phyloP scores from a whole-genome alignment of 805 yeast genomes.

The Kregervanrija delftensis region DNA sequence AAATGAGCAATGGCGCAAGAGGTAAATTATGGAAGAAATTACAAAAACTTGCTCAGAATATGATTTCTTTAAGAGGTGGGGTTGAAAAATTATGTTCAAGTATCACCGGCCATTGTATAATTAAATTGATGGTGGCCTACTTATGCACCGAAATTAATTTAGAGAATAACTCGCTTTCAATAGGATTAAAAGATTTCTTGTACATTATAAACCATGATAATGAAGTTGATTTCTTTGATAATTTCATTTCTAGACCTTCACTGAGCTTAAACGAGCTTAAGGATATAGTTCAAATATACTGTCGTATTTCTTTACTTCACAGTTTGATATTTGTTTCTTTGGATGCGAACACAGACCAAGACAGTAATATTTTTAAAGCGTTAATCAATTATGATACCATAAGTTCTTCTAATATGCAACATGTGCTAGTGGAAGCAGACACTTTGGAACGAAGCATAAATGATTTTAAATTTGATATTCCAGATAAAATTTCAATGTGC shows the following conservation, averaged over 20 bases:
- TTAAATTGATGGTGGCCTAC: slow-evolving; percentile 9
- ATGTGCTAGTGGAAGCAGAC: slow-evolving; percentile 6
- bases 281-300: slow-evolving; percentile 8
- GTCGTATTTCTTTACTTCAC: slow-evolving; percentile 8
- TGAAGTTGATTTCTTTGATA: slow-evolving; percentile 12
- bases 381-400: slow-evolving; percentile 2
- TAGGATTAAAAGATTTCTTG: slow-evolving; percentile 9
- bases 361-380: not conserved
- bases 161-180: not conserved
- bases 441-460: slow-evolving; percentile 5
- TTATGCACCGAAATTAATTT: slow-evolving; percentile 5
- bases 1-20: slow-evolving; percentile 8
- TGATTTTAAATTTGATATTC: not conserved
- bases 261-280: slow-evolving; percentile 7
- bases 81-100: slow-evolving; percentile 6
- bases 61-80: slow-evolving; percentile 17
- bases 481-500: not conserved
- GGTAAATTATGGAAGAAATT: slow-evolving; percentile 6
- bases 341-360: not conserved
- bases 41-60: slow-evolving; percentile 10
- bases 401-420: slow-evolving; percentile 6
- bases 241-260: slow-evolving; percentile 5
- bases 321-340: slow-evolving; percentile 7
- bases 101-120: slow-evolving; percentile 14
- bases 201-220: slow-evolving; percentile 3